Conservation (phyloP, 257 asterid species). For the Plantago major region DNA sequence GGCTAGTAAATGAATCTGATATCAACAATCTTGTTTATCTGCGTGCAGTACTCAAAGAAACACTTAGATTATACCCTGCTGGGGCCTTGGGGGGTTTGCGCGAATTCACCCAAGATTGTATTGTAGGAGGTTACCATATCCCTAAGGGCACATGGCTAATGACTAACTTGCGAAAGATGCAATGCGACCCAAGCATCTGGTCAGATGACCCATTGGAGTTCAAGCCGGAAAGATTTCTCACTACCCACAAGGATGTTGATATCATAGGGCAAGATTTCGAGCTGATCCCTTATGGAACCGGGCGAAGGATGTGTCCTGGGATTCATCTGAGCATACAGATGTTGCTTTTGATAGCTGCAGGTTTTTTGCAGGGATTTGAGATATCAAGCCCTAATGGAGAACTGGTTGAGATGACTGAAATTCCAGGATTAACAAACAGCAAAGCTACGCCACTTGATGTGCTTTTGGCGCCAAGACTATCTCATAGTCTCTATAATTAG, state of each 20-base stretch:
- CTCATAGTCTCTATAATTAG: conserved; percentile 3
- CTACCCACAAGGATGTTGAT: not conserved
- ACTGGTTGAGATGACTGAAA: conserved; percentile 16
- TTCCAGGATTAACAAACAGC: conserved; percentile 10
- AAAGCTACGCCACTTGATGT: conserved; percentile 13
- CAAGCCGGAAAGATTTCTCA: conserved; percentile 14
- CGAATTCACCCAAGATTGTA: conserved; percentile 9
- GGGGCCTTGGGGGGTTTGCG: conserved; percentile 11
- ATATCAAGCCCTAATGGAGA: not conserved
- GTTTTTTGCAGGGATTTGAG: conserved; percentile 15
- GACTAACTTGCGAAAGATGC: conserved; percentile 9
- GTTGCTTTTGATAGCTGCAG: conserved; percentile 8
- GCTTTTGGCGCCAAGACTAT: conserved; percentile 9
- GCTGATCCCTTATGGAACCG: conserved; percentile 3
- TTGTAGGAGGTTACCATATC: conserved; percentile 12
- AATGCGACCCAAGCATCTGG: conserved; percentile 12
- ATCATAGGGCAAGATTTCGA: conserved; percentile 15
- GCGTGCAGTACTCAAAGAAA: conserved; percentile 8
- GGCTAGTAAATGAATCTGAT: conserved; percentile 9
- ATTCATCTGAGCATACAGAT: not conserved
- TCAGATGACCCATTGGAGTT: conserved; percentile 7
- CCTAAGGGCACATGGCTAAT: conserved; percentile 18
- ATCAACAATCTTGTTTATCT: conserved; percentile 11
- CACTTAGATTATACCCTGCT: conserved; percentile 14
- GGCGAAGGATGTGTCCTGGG: conserved; percentile 15